Conservation (phyloP, 2,329 filamentous ascomycete genomes). For the Acrocalymma vagum region DNA sequence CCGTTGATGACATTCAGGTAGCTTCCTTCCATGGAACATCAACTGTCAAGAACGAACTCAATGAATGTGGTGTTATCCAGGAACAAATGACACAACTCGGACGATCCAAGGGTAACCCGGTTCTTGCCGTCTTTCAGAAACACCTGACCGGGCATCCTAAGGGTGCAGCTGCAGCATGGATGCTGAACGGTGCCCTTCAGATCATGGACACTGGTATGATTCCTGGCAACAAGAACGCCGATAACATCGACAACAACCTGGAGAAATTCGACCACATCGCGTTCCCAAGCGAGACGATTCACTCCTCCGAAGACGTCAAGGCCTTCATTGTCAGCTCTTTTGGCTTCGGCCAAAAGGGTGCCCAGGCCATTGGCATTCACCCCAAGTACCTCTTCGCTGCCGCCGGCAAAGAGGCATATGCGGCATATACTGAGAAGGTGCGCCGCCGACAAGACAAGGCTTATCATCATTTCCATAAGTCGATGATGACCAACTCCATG, state of each 20-base stretch:
- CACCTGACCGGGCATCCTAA: conserved; percentile 50
- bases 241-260: conserved; percentile 44
- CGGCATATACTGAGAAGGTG: conserved; percentile 2
- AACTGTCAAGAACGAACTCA: conserved; percentile 50
- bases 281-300: conserved; percentile 39
- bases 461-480: too few species aligned
- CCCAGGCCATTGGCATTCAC: conserved; percentile 45
- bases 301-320: conserved; percentile 31
- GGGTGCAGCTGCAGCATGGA: conserved; percentile 48
- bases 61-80: conserved; percentile 48
- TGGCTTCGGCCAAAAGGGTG: conserved; percentile 57
- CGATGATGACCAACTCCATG: too few species aligned
- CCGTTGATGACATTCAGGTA: conserved; percentile 49
- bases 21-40: conserved; percentile 53
- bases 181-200: conserved; percentile 51
- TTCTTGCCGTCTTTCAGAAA: conserved; percentile 49
- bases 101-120: conserved; percentile 40
- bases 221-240: conserved; percentile 49
- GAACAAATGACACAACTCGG: conserved; percentile 47
- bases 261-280: conserved; percentile 37
- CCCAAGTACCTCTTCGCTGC: conserved; percentile 40
- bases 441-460: too few species aligned
- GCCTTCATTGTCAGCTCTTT: conserved; percentile 54
- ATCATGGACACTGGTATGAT: conserved; percentile 42
- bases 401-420: conserved; percentile 5